Evolutionary conservation across 2,329 filamentous ascomycete genomes (phyloP).

Genomic region (Fusarium foetens): DNA sequence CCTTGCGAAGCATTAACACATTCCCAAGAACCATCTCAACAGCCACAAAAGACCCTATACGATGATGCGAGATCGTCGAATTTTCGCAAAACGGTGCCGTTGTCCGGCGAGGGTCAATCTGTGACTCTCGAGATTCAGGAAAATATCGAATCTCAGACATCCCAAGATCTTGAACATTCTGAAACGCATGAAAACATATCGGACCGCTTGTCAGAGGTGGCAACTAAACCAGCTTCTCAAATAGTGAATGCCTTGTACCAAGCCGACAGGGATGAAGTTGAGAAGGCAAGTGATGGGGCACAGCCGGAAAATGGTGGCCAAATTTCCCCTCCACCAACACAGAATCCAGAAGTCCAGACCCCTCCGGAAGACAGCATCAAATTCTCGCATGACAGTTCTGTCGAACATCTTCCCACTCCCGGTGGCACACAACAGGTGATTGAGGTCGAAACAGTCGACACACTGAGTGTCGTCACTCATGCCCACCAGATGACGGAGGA

Average conservation of each 20-base stretch:
- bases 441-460: slow-evolving; percentile 31
- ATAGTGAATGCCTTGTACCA: not conserved
- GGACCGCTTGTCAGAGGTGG: slow-evolving; percentile 13
- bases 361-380: slow-evolving; percentile 18
- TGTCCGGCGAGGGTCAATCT: not conserved
- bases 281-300: slow-evolving; percentile 9
- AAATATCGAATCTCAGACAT: slow-evolving; percentile 1
- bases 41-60: slow-evolving; percentile 12
- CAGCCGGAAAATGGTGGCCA: slow-evolving; percentile 27
- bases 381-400: slow-evolving; percentile 14
- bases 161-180: slow-evolving; percentile 4
- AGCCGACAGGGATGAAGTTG: not conserved
- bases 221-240: not conserved
- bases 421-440: slow-evolving; percentile 36
- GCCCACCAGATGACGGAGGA: slow-evolving; percentile 29
- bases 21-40: slow-evolving; percentile 7
- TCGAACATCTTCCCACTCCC: slow-evolving; percentile 37
- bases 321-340: slow-evolving; percentile 40
- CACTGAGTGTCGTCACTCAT: slow-evolving; percentile 8
- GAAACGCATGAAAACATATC: slow-evolving; percentile 32
- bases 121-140: not conserved
- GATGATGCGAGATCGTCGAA: slow-evolving; percentile 11
- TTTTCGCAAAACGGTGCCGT: slow-evolving; percentile 1
- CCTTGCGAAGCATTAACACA: not conserved
- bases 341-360: slow-evolving; percentile 23